Evolutionary conservation across 1,139 yeast genomes (phyloP).

Genomic region (Suhomyces taliae): DNA sequence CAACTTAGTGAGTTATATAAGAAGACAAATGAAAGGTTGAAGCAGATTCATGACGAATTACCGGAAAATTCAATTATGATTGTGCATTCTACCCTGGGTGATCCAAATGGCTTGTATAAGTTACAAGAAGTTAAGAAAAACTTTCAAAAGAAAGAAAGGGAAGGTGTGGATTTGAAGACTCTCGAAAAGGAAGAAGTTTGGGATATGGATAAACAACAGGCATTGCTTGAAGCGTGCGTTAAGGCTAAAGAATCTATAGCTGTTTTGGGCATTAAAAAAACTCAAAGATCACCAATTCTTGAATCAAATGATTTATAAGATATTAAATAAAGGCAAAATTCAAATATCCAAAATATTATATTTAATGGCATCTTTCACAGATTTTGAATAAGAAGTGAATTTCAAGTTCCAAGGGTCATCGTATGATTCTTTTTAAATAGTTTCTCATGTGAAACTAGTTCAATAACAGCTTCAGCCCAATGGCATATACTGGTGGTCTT

Average conservation of each 20-base stretch:
- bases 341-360: not conserved
- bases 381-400: too few species aligned
- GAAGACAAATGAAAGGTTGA: conserved; percentile 44
- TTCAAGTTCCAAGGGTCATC: too few species aligned
- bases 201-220: conserved; percentile 49
- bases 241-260: conserved; percentile 58
- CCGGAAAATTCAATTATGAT: conserved; percentile 64
- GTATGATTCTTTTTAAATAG: too few species aligned
- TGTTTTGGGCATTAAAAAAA: conserved; percentile 31
- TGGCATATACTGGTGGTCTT: too few species aligned
- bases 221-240: conserved; percentile 40
- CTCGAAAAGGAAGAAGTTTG: conserved; percentile 49
- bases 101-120: conserved; percentile 51
- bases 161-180: conserved; percentile 38
- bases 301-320: not conserved
- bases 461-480: too few species aligned
- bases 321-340: not conserved
- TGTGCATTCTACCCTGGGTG: conserved; percentile 64
- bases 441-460: too few species aligned
- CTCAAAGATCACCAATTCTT: not conserved
- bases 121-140: conserved; percentile 42
- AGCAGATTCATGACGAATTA: conserved; percentile 47
- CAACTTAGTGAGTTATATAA: conserved; percentile 3
- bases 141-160: conserved; percentile 40
- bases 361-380: too few species aligned